These are phyloP conservation scores for Boletales sp. DNA, from an alignment of 768 basidiomycete genomes.

Conservation along the genomic window DNA sequence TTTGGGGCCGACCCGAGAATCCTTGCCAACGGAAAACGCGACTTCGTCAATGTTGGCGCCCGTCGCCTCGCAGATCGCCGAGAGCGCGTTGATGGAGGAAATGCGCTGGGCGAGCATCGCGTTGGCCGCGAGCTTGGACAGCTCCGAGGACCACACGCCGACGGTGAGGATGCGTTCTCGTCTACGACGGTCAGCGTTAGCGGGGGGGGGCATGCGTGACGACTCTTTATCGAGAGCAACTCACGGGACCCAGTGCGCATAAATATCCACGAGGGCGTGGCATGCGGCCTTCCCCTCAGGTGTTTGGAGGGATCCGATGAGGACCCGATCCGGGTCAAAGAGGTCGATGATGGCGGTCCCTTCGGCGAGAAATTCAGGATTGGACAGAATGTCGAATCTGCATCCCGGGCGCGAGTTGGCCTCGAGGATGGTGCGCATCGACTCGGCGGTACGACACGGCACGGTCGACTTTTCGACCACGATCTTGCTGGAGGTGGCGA, in stretches of 20 bases:
- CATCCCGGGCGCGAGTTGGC: conserved; percentile 92
- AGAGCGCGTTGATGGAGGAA: conserved; percentile 96
- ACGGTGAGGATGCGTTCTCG: conserved; percentile 83
- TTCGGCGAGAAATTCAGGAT: conserved; percentile 99
- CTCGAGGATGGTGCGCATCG: conserved; percentile 98
- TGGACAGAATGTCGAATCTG: conserved; percentile 97
- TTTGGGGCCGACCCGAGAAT: conserved; percentile 89
- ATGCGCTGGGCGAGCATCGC: conserved; percentile 99
- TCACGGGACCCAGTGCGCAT: conserved; percentile 95
- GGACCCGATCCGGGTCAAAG: conserved; percentile 87
- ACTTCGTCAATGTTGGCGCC: conserved; percentile 99
- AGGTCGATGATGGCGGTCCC: conserved; percentile 94
- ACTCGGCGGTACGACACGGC: conserved; percentile 96
- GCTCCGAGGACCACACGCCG: conserved; percentile 97
- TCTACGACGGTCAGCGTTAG: conserved; percentile 33
- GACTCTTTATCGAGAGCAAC: conserved; percentile 28
- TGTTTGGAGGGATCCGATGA: conserved; percentile 94
- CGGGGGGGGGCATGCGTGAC: not conserved
- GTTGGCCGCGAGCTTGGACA: conserved; percentile 98
- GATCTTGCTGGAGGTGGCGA: conserved; percentile 90
- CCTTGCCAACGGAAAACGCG: conserved; percentile 88
- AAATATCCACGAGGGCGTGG: conserved; percentile 70
- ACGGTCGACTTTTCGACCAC: conserved; percentile 99
- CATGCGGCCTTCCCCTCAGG: conserved; percentile 82
- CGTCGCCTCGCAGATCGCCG: conserved; percentile 97